Evolutionary conservation across 1,284 basidiomycete species (phyloP).

Genomic region (Sanghuangporus baumii): DNA sequence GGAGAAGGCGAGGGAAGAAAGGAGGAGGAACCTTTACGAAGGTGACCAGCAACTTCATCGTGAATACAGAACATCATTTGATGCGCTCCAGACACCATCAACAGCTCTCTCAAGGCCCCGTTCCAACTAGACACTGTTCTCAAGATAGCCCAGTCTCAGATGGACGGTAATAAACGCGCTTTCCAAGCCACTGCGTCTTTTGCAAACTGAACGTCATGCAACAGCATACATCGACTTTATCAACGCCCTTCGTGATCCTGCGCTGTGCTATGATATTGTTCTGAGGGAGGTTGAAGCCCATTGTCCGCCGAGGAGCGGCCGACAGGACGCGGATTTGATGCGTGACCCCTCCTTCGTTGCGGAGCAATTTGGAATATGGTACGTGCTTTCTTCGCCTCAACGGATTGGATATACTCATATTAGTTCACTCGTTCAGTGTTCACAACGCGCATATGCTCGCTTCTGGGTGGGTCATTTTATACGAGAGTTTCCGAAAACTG

Average conservation of each 20-base stretch:
- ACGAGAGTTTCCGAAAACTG: constrained; percentile 48
- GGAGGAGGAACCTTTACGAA: constrained; percentile 11
- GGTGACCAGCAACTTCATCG: constrained; percentile 5
- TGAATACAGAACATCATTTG: background rate
- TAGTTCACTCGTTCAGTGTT: constrained; percentile 39
- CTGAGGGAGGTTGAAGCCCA: constrained; percentile 48
- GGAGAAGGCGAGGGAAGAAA: constrained; percentile 41
- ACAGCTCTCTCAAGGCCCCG: constrained; percentile 44
- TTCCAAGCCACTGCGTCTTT: background rate
- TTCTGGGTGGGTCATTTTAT: constrained; percentile 66
- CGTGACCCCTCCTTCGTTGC: constrained; percentile 47
- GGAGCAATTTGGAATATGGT: constrained; percentile 55
- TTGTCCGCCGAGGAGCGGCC: constrained; percentile 31
- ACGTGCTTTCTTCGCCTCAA: constrained; percentile 18
- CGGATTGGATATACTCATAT: background rate
- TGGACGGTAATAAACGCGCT: constrained; percentile 43
- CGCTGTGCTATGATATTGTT: constrained; percentile 51
- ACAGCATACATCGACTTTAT: constrained; percentile 65
- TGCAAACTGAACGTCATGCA: background rate
- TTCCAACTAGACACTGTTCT: constrained; percentile 58
- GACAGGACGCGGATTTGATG: constrained; percentile 28
- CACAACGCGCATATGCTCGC: constrained; percentile 76
- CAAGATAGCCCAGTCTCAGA: constrained; percentile 65
- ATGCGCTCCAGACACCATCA: background rate
- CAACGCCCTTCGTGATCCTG: constrained; percentile 52